phyloP scores from a whole-genome alignment of 2,329 filamentous ascomycete genomes.

The Penicillium sp. region DNA sequence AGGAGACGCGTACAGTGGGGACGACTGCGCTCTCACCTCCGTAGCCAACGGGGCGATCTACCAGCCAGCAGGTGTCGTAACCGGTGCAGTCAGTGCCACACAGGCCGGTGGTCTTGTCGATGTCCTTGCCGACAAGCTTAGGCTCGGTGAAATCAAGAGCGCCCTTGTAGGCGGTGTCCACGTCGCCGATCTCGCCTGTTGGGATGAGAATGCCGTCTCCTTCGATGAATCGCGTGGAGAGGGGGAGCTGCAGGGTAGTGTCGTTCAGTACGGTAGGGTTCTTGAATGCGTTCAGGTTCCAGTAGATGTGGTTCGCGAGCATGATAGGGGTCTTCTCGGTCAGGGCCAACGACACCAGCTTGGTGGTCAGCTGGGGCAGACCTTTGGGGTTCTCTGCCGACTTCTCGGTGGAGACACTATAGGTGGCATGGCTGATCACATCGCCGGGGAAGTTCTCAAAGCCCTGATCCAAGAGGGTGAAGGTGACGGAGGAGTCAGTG shows the following conservation, averaged over 20 bases:
- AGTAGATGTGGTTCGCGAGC: constrained; percentile 56
- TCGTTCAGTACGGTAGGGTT: constrained; percentile 48
- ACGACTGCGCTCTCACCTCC: constrained; percentile 40
- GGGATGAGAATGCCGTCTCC: constrained; percentile 69
- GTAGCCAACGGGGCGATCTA: constrained; percentile 48
- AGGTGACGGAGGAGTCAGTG: constrained; percentile 49
- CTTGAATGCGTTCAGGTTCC: constrained; percentile 56
- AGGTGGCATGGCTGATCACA: constrained; percentile 52
- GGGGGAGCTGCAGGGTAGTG: constrained; percentile 50
- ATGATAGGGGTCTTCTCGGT: constrained; percentile 55
- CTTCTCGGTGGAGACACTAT: constrained; percentile 45
- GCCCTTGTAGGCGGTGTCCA: constrained; percentile 68
- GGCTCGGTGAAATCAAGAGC: constrained; percentile 69
- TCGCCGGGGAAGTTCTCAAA: constrained; percentile 53
- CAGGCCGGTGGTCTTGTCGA: constrained; percentile 67
- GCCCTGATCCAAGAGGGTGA: constrained; percentile 49
- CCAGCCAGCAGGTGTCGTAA: constrained; percentile 67
- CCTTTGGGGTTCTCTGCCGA: constrained; percentile 45
- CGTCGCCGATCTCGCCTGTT: constrained; percentile 73
- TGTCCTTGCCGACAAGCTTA: constrained; percentile 76
- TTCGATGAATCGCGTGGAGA: constrained; percentile 50
- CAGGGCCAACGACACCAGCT: constrained; percentile 50
- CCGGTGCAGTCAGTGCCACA: constrained; percentile 83
- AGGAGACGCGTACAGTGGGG: constrained; percentile 63
- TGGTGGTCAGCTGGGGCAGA: constrained; percentile 49